Base-by-base conservation (phyloP, 208 protist genomes). In the Wallacemonas sp. region DNA sequence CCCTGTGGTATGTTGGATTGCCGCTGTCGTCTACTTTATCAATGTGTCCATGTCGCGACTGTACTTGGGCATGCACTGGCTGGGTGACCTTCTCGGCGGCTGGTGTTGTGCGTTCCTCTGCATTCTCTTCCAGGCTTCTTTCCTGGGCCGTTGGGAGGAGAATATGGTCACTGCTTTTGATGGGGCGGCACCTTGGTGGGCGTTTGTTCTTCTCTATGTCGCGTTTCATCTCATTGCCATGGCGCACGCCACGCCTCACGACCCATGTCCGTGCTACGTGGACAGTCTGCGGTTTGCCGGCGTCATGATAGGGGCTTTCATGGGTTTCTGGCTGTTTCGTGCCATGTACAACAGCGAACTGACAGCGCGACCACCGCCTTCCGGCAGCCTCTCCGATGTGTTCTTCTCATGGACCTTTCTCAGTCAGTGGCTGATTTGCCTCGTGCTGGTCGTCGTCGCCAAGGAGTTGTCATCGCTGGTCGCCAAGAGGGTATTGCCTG, bases 31-130 rank as follows among this genome's bases (percentile, higher is more conserved):
- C 46, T 87, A 67, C 68, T 70, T 75, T 10, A 24, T 76, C 21
- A 78, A 89, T 52, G 83, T 89, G 6, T 73, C 71, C 58, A 68
- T 83, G 34, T 89, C 82, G 10, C 72, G 85, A 26, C 48, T 92
- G 22, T 85, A 84, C 60, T 71, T 92, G 2, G 85, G 82, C 36
- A 89, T 92, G 81, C 85, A 92, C 64, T 92, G 85, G 83, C 48
- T 80, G n/a, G 85, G 71, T 1, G 85, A 92, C 65, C 48, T 92
- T 9, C 60, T 92, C 12, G 66, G 73, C 34, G 85, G 85, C 22
- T 73, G 66, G 68, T 22, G 59, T 29, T 66, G 77, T 8, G 85
- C 76, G 22, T 41, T 79, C 21, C 3, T 79, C 8, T 68, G 72
- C 44, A 65, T 92, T 34, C 65, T 81, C 38, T 55, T 74, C 17